phyloP scores from a whole-genome alignment of 805 yeast genomes.

The Millerago galiae region DNA sequence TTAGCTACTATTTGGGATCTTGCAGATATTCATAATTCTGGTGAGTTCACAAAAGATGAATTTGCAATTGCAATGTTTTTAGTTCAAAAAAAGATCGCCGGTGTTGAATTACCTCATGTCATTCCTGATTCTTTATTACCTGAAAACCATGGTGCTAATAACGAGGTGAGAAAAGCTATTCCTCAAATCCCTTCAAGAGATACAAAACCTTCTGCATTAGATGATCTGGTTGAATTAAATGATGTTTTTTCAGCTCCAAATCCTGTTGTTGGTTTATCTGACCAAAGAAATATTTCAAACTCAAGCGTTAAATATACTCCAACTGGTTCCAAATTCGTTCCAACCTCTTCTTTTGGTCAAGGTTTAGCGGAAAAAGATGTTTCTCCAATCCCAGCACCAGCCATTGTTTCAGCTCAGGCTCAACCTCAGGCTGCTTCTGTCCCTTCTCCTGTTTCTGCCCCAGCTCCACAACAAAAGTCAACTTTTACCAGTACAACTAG shows the following conservation, averaged over 20 bases:
- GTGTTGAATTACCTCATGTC: slow-evolving; percentile 68
- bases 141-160: slow-evolving; percentile 13
- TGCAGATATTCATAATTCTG: slow-evolving; percentile 82
- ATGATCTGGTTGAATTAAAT: slow-evolving; percentile 57
- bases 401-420: slow-evolving; percentile 1
- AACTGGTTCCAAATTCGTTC: slow-evolving; percentile 49
- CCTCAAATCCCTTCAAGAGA: slow-evolving; percentile 32
- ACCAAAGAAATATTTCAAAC: slow-evolving; percentile 18
- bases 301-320: slow-evolving; percentile 25
- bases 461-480: slow-evolving; percentile 5
- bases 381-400: slow-evolving; percentile 18
- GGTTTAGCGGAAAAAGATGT: slow-evolving; percentile 37
- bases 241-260: slow-evolving; percentile 44
- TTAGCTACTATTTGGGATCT: slow-evolving; percentile 93
- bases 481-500: slow-evolving; percentile 6
- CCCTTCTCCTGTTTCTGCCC: slow-evolving; percentile 9
- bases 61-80: slow-evolving; percentile 92
- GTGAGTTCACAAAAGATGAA: slow-evolving; percentile 72
- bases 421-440: slow-evolving; percentile 4
- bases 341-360: slow-evolving; percentile 85
- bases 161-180: slow-evolving; percentile 2
- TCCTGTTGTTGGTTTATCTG: slow-evolving; percentile 19
- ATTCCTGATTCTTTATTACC: slow-evolving; percentile 60
- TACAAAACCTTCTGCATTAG: slow-evolving; percentile 46
- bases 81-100: slow-evolving; percentile 78